Evolutionary conservation across 352 stramenopile species (phyloP).

Genomic region (Blastocystis sp.): DNA sequence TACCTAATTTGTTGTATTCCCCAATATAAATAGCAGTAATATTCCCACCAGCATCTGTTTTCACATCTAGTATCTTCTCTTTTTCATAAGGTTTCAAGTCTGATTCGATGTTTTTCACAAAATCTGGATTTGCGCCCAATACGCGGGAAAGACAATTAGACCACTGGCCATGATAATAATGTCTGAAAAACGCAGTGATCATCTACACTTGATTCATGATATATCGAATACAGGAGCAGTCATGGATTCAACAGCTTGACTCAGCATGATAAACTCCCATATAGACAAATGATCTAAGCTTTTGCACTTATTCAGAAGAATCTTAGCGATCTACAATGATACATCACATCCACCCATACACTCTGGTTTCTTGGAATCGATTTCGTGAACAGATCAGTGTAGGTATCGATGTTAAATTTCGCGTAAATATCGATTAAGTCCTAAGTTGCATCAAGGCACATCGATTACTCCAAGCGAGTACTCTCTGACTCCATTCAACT

Average conservation of each 20-base stretch:
- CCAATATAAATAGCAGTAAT: neutral
- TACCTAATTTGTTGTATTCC: neutral
- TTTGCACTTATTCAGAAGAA: neutral
- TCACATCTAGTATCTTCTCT: neutral
- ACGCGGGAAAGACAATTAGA: neutral
- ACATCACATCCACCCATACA: neutral
- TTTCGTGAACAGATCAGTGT: neutral
- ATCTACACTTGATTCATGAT: neutral
- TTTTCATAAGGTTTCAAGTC: neutral
- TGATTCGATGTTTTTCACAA: neutral
- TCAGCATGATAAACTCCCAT: neutral
- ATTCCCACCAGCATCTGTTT: neutral
- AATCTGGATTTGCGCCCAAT: neutral
- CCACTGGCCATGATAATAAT: constrained; percentile 45
- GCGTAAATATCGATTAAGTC: neutral
- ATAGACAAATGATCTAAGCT: neutral
- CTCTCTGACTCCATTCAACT: neutral
- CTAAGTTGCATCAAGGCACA: neutral
- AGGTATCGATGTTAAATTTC: neutral
- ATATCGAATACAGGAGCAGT: neutral
- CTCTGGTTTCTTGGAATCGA: neutral
- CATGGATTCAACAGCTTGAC: neutral
- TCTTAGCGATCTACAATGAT: neutral
- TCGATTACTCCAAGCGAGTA: neutral
- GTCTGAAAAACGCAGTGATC: neutral